These are phyloP conservation scores for Discostella pseudostelligera DNA, from an alignment of 108 stramenopile genomes.

Conservation along the genomic window DNA sequence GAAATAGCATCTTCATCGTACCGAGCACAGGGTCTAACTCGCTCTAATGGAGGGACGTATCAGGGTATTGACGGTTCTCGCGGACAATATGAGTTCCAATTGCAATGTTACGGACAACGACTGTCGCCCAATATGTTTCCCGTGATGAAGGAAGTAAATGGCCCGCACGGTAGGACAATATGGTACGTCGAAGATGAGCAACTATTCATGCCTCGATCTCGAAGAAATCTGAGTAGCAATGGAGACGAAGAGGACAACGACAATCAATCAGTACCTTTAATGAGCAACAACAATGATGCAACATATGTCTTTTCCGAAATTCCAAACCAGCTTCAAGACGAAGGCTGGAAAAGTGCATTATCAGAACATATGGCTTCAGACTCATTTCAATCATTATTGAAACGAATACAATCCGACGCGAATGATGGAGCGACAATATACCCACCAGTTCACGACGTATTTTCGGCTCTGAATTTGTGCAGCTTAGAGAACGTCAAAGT, in stretches of 20 bases:
- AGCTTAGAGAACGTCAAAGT: conserved; percentile 78
- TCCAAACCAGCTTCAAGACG: conserved; percentile 46
- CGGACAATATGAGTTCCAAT: conserved; percentile 66
- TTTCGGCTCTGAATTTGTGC: conserved; percentile 88
- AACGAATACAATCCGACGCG: conserved; percentile 31
- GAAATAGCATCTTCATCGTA: conserved; percentile 58
- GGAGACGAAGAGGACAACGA: conserved; percentile 2
- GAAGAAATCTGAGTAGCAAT: conserved; percentile 8
- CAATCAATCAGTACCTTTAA: neutral
- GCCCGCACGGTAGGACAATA: conserved; percentile 79
- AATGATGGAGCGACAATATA: conserved; percentile 60
- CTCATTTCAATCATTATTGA: conserved; percentile 37
- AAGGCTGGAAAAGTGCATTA: conserved; percentile 58
- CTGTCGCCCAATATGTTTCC: conserved; percentile 53
- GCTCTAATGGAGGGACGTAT: conserved; percentile 54
- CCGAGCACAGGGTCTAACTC: conserved; percentile 57
- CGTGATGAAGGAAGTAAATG: conserved; percentile 61
- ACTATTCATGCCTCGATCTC: conserved; percentile 57
- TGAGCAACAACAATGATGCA: conserved; percentile 3
- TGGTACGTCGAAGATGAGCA: conserved; percentile 77
- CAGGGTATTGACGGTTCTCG: conserved; percentile 47
- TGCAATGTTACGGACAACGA: conserved; percentile 72
- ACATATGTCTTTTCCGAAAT: conserved; percentile 19
- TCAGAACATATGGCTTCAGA: conserved; percentile 35
- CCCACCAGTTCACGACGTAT: conserved; percentile 82